Evolutionary conservation across 352 stramenopile genomes (phyloP).

Genomic region (Globisporangium polare): DNA sequence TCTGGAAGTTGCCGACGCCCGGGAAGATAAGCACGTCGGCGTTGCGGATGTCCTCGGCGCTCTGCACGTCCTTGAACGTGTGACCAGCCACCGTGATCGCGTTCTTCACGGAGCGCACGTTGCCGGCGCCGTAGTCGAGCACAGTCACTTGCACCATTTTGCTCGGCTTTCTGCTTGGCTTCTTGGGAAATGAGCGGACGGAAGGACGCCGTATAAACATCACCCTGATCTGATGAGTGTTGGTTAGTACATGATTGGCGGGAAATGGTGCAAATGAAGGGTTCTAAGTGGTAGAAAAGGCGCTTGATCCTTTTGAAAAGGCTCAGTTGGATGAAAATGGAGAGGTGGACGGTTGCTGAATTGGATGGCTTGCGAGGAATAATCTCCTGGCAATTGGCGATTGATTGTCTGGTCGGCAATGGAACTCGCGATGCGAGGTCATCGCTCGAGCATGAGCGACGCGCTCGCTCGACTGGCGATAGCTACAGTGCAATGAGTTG

Average conservation of each 20-base stretch:
- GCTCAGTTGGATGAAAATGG: slow-evolving; percentile 1
- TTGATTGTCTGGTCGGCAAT: neutral
- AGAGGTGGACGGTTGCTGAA: neutral
- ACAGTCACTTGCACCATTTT: slow-evolving; percentile 81
- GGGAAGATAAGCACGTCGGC: slow-evolving; percentile 89
- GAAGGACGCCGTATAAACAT: neutral
- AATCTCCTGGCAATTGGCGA: slow-evolving; percentile 6
- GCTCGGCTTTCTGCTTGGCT: neutral
- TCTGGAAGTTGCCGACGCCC: slow-evolving; percentile 76
- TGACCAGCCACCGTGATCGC: slow-evolving; percentile 91
- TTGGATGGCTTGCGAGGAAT: slow-evolving; percentile 3
- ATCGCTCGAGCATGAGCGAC: neutral
- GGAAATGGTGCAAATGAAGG: neutral
- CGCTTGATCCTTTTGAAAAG: too few relatives aligned
- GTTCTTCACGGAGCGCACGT: slow-evolving; percentile 97
- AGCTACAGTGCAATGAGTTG: neutral
- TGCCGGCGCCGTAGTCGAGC: slow-evolving; percentile 98
- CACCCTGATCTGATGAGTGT: neutral
- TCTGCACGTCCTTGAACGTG: slow-evolving; percentile 83
- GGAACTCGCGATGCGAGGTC: neutral
- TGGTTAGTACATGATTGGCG: neutral
- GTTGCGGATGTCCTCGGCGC: slow-evolving; percentile 86
- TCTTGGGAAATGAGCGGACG: neutral
- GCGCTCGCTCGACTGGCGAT: neutral
- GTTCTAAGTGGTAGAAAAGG: neutral